Conservation (phyloP, 768 basidiomycete species). For the Trametes cingulata region DNA sequence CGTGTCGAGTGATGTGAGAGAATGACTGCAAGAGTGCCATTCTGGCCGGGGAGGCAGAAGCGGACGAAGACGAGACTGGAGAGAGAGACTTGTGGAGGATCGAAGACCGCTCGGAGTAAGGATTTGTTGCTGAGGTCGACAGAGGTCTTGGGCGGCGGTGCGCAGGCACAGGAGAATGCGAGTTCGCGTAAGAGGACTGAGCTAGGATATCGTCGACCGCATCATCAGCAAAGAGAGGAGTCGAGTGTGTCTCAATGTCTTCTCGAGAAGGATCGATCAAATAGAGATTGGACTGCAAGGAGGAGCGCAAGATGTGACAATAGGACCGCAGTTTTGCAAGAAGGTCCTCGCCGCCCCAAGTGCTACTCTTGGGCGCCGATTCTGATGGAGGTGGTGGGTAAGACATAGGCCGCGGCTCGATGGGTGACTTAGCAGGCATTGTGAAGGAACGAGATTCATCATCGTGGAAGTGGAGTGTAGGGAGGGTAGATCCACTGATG, state of each 20-base stretch:
- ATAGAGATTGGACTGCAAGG: slow-evolving; percentile 82
- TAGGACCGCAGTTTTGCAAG: slow-evolving; percentile 74
- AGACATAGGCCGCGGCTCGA: slow-evolving; percentile 36
- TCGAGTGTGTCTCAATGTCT: slow-evolving; percentile 93
- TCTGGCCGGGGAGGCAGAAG: slow-evolving; percentile 67
- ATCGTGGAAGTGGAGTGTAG: slow-evolving; percentile 94
- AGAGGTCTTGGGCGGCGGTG: slow-evolving; percentile 76
- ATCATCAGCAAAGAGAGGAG: slow-evolving; percentile 79
- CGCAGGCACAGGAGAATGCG: slow-evolving; percentile 80
- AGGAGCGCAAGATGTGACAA: slow-evolving; percentile 81
- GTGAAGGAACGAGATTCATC: slow-evolving; percentile 88
- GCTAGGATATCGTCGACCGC: slow-evolving; percentile 87
- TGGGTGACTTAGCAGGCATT: slow-evolving; percentile 43
- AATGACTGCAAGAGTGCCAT: slow-evolving; percentile 90
- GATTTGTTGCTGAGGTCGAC: slow-evolving; percentile 48
- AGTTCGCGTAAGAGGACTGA: slow-evolving; percentile 73
- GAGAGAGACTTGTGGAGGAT: slow-evolving; percentile 78
- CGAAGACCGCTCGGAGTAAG: slow-evolving; percentile 69
- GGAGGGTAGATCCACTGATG: slow-evolving; percentile 80
- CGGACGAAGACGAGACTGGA: slow-evolving; percentile 53
- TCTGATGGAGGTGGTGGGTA: slow-evolving; percentile 67
- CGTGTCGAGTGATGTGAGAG: slow-evolving; percentile 90
- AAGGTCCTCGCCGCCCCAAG: slow-evolving; percentile 89
- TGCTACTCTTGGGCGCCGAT: slow-evolving; percentile 44
- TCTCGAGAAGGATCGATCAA: slow-evolving; percentile 89